A percentile compares a stretch with the other conserved stretches of the same genome.
Conservation (phyloP, 1,284 basidiomycete genomes). For the Ceratobasidium sp. region DNA sequence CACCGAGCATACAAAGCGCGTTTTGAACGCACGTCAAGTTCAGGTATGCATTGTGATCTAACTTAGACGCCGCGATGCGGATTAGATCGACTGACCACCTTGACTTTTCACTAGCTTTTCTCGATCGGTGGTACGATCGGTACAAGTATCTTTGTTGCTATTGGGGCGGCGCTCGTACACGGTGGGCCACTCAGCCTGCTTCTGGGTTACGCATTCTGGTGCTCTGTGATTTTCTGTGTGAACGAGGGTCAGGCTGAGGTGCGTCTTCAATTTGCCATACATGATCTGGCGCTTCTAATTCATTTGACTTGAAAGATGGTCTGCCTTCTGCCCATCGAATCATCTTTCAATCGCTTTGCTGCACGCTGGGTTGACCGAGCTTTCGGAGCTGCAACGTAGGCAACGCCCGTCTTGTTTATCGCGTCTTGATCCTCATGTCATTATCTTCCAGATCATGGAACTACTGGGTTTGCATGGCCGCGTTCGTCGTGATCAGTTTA, state of each 20-base stretch:
- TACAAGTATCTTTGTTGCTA: conserved; percentile 41
- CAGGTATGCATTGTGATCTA: conserved; percentile 6
- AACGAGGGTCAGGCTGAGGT: conserved; percentile 46
- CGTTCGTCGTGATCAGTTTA: conserved; percentile 16
- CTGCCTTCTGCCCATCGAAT: conserved; percentile 44
- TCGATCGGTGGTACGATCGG: conserved; percentile 40
- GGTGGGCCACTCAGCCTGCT: conserved; percentile 36
- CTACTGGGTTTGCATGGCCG: conserved; percentile 41
- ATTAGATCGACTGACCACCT: not conserved
- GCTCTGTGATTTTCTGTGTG: conserved; percentile 42
- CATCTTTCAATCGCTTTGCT: conserved; percentile 45
- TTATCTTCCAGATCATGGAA: conserved; percentile 39
- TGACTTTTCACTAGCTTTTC: conserved; percentile 26
- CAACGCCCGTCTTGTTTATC: conserved; percentile 4
- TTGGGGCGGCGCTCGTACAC: conserved; percentile 23
- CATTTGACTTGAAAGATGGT: conserved; percentile 43
- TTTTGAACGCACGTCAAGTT: conserved; percentile 41
- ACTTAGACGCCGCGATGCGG: not conserved
- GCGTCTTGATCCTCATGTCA: not conserved
- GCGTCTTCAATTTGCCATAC: not conserved
- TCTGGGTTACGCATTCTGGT: conserved; percentile 42
- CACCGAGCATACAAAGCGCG: conserved; percentile 35
- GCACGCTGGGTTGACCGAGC: conserved; percentile 43
- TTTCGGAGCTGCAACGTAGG: conserved; percentile 44
- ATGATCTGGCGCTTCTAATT: not conserved